Percentiles rank a stretch among this genome's conserved stretches.
These are phyloP conservation scores for Pyricularia sp. DNA, from an alignment of 2,329 filamentous ascomycete genomes.

Conservation along the genomic window DNA sequence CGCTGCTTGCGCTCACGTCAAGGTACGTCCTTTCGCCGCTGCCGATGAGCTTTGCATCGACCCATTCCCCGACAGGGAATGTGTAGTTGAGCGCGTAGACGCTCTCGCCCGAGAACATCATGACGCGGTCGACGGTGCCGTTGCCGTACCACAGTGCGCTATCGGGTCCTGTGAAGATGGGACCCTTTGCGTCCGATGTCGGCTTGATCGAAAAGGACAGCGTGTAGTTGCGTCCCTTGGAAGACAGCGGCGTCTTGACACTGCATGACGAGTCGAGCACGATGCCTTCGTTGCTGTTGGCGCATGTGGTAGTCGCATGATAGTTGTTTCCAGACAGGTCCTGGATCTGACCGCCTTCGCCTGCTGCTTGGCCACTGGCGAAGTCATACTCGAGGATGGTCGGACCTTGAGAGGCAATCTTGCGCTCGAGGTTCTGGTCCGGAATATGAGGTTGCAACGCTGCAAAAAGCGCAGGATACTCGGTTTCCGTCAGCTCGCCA, in stretches of 20 bases:
- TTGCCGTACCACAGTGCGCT: conserved; percentile 24
- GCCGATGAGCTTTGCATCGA: conserved; percentile 17
- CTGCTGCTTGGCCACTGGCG: background rate
- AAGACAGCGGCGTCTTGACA: conserved; percentile 31
- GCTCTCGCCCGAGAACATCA: conserved; percentile 20
- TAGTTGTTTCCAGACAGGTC: conserved; percentile 27
- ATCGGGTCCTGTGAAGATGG: conserved; percentile 27
- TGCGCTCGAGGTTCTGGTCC: conserved; percentile 35
- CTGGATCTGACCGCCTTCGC: conserved; percentile 9
- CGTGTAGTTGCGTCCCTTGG: conserved; percentile 45
- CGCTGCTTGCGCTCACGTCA: conserved; percentile 1
- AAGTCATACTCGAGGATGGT: conserved; percentile 23
- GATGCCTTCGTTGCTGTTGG: conserved; percentile 15
- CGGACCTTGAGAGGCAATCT: conserved; percentile 20
- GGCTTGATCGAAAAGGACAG: conserved; percentile 26
- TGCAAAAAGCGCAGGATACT: conserved; percentile 25
- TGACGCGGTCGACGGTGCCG: conserved; percentile 17
- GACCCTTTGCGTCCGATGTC: conserved; percentile 17
- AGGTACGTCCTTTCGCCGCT: conserved; percentile 20
- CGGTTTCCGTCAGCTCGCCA: conserved; percentile 26
- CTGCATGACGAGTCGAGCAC: conserved; percentile 23
- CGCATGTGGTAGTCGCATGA: conserved; percentile 25
- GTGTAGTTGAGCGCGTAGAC: conserved; percentile 22
- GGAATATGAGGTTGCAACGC: conserved; percentile 26
- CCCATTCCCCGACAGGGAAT: conserved; percentile 16